phyloP scores from a whole-genome alignment of 495 filamentous ascomycete genomes.

The Penicillium bovifimosum region DNA sequence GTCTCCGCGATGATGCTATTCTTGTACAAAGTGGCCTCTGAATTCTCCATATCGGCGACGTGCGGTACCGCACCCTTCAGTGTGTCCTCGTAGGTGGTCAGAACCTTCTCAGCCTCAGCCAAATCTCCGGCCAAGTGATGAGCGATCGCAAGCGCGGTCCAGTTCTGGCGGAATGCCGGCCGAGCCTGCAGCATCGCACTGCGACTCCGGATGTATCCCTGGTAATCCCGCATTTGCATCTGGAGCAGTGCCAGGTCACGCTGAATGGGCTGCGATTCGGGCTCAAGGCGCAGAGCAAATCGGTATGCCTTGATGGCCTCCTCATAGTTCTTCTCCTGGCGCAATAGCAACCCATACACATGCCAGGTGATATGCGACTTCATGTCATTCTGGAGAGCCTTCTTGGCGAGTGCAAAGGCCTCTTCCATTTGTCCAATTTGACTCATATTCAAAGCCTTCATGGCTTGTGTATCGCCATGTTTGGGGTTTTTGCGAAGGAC shows the following conservation, averaged over 20 bases:
- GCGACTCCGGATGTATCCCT: conserved; percentile 85
- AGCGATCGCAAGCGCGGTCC: conserved; percentile 91
- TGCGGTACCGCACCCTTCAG: conserved; percentile 63
- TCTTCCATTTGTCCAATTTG: conserved; percentile 84
- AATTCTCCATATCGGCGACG: conserved; percentile 82
- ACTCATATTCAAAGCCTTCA: conserved; percentile 98
- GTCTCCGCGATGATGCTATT: conserved; percentile 88
- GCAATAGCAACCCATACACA: conserved; percentile 93
- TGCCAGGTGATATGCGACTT: conserved; percentile 99
- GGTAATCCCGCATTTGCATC: conserved; percentile 94
- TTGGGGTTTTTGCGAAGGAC: conserved; percentile 89
- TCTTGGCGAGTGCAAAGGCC: conserved; percentile 87
- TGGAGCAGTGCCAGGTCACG: conserved; percentile 89
- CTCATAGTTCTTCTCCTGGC: conserved; percentile 92
- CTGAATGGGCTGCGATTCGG: conserved; percentile 89
- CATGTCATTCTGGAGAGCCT: conserved; percentile 89
- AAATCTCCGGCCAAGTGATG: conserved; percentile 85
- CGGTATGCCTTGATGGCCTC: conserved; percentile 99
- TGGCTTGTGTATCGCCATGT: conserved; percentile 96
- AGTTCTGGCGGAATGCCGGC: conserved; percentile 78
- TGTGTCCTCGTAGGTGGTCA: conserved; percentile 89
- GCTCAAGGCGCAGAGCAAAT: conserved; percentile 85
- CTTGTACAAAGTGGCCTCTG: conserved; percentile 94
- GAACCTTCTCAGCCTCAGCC: conserved; percentile 78
- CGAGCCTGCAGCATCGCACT: conserved; percentile 76